Evolutionary conservation across 129 eudicot genomes (phyloP), one percentile per base, ranked within the genome.

Genomic region (Pulicaria dysenterica): DNA sequence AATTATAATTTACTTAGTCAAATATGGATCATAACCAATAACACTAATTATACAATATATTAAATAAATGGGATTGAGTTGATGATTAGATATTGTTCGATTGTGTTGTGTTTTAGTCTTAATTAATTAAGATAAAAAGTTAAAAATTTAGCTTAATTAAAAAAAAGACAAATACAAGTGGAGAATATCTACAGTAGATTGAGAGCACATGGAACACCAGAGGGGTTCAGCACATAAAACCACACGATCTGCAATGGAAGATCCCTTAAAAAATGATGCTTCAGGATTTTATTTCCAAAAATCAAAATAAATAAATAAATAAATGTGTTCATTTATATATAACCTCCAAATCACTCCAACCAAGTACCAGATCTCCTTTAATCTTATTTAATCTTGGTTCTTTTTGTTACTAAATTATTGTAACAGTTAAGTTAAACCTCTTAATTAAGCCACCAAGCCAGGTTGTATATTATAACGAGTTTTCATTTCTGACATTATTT

Each of bases 121-220:
- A 47, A 11, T 47, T 42, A 65, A 64, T 5, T 65, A 13, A n/a
- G 34, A 31, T 10, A 41, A 62, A 3, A n/a, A 36, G 37, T 11
- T 9, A 37, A 53, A 36, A 49, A 40, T 14, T 69, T 37, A 51
- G 61, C 34, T 11, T 15, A 24, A 24, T 24, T 19, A 36, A n/a
- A 57, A 71, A 50, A 72, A 75, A 71, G 72, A 67, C 65, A 79
- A 64, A 75, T 48, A 44, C 68, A 75, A 64, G 76, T 70, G 66
- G 84, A 69, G 75, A 79, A 85, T 88, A 85, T 88, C 95, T 83
- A 88, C 75, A 70, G 69, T 88, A 85, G 95, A 88, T 88, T 85
- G 73, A 69, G 75, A 13, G 84, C 90, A 88, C 95, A 85, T 88
- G 95, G 80, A 84, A 59, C 75, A 84, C 74, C 68, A 73, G 69